Conservation (phyloP, 768 basidiomycete species). For the Daedaleopsis nitida region DNA sequence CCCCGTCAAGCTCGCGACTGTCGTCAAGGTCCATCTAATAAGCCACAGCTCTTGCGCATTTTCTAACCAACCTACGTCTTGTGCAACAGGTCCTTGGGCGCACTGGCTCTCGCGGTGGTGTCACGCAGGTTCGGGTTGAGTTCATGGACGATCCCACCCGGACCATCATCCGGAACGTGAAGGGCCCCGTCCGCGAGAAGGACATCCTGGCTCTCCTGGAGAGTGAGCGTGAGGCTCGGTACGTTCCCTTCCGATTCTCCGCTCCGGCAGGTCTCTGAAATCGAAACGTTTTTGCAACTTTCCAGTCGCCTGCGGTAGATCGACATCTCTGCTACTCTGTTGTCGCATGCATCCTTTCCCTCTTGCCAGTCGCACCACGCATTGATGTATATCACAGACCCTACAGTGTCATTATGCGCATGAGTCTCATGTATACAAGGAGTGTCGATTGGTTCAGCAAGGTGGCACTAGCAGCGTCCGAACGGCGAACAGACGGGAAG, state of each 20-base stretch:
- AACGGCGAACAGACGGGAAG: too few species aligned
- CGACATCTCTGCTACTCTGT: conserved; percentile 13
- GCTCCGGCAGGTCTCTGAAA: background rate
- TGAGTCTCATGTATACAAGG: conserved; percentile 13
- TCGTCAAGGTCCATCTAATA: conserved; percentile 69
- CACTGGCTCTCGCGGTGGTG: conserved; percentile 98
- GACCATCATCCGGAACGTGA: conserved; percentile 98
- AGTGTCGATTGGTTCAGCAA: background rate
- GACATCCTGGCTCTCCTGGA: conserved; percentile 97
- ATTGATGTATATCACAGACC: conserved; percentile 23
- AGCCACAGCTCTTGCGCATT: background rate
- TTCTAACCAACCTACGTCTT: conserved; percentile 9
- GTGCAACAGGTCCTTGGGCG: conserved; percentile 85
- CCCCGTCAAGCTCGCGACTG: conserved; percentile 96
- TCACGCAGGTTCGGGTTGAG: conserved; percentile 98
- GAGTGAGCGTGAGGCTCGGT: conserved; percentile 99
- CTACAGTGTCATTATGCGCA: conserved; percentile 26
- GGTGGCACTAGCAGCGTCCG: background rate
- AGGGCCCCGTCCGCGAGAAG: conserved; percentile 94
- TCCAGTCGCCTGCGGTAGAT: conserved; percentile 27
- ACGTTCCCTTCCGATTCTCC: conserved; percentile 37
- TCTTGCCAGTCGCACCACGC: conserved; percentile 16
- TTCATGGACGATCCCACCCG: conserved; percentile 97
- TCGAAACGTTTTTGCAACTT: background rate
- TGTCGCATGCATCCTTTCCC: conserved; percentile 19